These are phyloP conservation scores for Podaxis sp. DNA, from an alignment of 768 basidiomycete genomes.

Conservation along the genomic window DNA sequence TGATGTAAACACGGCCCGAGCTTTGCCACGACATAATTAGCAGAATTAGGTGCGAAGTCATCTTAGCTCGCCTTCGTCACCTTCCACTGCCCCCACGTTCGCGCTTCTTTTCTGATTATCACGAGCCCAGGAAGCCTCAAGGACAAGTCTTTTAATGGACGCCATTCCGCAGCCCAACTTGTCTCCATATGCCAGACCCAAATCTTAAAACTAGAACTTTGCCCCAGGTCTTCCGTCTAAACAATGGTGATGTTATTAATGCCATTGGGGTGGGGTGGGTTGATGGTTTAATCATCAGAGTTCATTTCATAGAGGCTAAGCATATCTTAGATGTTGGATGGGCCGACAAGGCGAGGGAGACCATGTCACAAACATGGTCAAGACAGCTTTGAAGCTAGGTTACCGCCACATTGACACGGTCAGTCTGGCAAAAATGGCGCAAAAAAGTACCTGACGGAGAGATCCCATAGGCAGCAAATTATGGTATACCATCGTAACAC, in stretches of 20 bases:
- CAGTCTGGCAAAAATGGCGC: not conserved
- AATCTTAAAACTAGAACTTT: not conserved
- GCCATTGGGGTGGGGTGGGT: slow-evolving; percentile 30
- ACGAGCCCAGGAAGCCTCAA: not conserved
- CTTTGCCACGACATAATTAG: not conserved
- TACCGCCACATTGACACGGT: slow-evolving; percentile 38
- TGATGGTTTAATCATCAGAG: not conserved
- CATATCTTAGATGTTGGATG: slow-evolving; percentile 31
- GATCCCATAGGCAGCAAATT: slow-evolving; percentile 10
- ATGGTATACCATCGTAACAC: slow-evolving; percentile 3
- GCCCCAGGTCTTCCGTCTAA: slow-evolving; percentile 20
- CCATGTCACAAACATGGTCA: slow-evolving; percentile 24
- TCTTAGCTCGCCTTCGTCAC: not conserved
- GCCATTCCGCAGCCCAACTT: not conserved
- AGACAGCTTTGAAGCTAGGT: slow-evolving; percentile 25
- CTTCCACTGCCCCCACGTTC: not conserved
- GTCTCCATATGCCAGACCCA: not conserved
- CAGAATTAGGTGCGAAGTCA: not conserved
- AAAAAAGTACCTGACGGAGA: slow-evolving; percentile 1
- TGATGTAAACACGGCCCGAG: not conserved
- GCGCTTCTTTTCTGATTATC: slow-evolving; percentile 4
- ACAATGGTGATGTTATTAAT: slow-evolving; percentile 25
- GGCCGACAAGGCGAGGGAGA: slow-evolving; percentile 27
- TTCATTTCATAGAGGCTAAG: not conserved
- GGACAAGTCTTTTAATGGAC: not conserved